These are phyloP conservation scores for Ophiorrhiza pumila DNA, from an alignment of 257 asterid species.

Conservation along the genomic window DNA sequence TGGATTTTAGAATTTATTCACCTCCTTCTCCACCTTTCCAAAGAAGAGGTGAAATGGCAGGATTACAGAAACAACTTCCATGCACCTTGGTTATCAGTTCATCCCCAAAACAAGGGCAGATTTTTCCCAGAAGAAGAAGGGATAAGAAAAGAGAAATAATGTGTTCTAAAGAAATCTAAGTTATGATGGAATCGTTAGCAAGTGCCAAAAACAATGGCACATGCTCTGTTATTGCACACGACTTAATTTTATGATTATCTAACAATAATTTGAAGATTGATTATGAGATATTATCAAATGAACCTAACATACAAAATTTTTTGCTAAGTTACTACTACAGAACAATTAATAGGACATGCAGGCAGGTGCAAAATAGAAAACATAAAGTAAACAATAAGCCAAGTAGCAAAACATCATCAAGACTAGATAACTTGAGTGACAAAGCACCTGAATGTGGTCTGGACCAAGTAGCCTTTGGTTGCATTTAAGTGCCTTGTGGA, in stretches of 20 bases:
- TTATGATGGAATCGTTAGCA: not conserved
- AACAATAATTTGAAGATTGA: not conserved
- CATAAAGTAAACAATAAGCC: not conserved
- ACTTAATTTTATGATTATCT: not conserved
- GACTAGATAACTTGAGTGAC: constrained; percentile 13
- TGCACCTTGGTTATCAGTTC: not conserved
- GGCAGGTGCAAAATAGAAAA: not conserved
- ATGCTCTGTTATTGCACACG: not conserved
- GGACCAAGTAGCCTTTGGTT: constrained; percentile 96
- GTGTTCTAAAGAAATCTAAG: not conserved
- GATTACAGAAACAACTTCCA: not conserved
- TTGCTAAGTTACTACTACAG: not conserved
- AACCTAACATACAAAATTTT: not conserved
- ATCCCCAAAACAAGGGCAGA: not conserved
- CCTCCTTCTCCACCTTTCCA: not conserved
- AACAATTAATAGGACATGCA: not conserved
- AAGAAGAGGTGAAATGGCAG: not conserved
- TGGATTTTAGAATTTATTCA: not conserved
- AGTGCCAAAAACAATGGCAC: not conserved
- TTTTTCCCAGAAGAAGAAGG: not conserved
- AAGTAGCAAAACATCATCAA: not conserved
- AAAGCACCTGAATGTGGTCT: constrained; percentile 83
- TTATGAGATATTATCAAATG: not conserved
- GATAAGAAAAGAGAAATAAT: not conserved
- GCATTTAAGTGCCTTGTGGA: constrained; percentile 93